Evolutionary conservation across 495 filamentous ascomycete species (phyloP), one percentile per base, ranked within the genome.

Genomic region (Annulohypoxylon stygium): DNA sequence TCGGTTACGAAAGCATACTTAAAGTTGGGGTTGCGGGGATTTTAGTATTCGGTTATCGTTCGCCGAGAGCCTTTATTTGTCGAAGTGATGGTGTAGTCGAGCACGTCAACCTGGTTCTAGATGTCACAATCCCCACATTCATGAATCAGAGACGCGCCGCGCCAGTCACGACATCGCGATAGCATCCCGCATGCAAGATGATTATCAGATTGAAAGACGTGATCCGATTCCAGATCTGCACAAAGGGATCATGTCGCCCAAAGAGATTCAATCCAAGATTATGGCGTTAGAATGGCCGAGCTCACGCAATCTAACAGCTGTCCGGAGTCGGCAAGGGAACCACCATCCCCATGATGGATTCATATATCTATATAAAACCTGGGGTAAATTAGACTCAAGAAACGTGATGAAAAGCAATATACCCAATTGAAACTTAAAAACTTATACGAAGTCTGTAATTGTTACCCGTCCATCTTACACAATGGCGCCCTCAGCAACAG

Each of bases 401-500:
- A 23, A 18, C 5, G 16, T 51, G 14, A 36, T 60, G 33, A 59
- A 18, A 33, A 57, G 43, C 12, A 3, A 33, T 14, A 16, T 63
- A 36, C 23, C 14, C 20, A 0, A 51, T 25, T 45, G 53, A 48
- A 54, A 12, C 25, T 41, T 14, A 30, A 7, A 60, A 36, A 45
- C 36, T 16, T 58, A 30, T 33, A 60, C 33, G 4, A 60, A 12
- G 26, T 43, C 20, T 16, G 23, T 34, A 16, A 43, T n/a, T 41
- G 26, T 23, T 9, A 39, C 30, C 37, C 25, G 34, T 53, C 4
- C 48, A 57, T 36, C 61, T 54, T 67, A 10, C 11, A 62, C 37
- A 73, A 78, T 78, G 76, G 62, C 76, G 0, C 76, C 76, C 36
- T 77, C 75, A 39, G 76, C 71, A 7, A 77, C 77, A 5, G 75